Conservation (phyloP, 345 rosid genomes). For the Clausena lansium region DNA sequence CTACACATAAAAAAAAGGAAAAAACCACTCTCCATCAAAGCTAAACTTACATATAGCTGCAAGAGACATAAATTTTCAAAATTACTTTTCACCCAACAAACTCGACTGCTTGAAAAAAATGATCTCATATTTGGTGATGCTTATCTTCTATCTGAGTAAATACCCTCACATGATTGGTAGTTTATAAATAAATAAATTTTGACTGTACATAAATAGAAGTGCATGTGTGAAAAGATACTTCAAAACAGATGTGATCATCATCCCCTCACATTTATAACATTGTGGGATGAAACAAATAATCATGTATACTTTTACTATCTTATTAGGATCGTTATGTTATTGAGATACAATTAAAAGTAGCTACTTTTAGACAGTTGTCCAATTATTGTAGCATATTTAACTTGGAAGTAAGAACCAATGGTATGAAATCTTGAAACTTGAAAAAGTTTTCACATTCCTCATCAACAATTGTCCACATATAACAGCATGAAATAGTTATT, state of each 20-base stretch:
- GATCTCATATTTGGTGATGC: too few species aligned
- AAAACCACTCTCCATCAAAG: slow-evolving; percentile 1
- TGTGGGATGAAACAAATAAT: neutral
- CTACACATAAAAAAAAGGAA: slow-evolving; percentile 33
- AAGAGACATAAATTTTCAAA: neutral
- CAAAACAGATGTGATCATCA: too few species aligned
- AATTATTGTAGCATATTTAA: neutral
- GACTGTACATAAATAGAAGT: too few species aligned
- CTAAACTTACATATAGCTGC: neutral
- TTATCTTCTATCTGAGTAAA: too few species aligned
- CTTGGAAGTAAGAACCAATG: neutral
- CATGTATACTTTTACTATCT: neutral
- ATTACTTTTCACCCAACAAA: neutral
- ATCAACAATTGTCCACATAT: neutral
- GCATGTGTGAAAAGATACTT: too few species aligned
- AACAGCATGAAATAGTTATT: neutral
- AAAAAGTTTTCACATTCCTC: neutral
- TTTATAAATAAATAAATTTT: too few species aligned
- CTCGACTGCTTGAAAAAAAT: too few species aligned
- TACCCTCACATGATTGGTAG: too few species aligned
- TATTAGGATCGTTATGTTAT: neutral
- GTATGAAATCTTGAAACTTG: neutral
- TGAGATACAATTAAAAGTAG: neutral
- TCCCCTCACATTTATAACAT: neutral
- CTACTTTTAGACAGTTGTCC: neutral